phyloP scores from a whole-genome alignment of 345 rosid genomes.

The Camelina laxa region DNA sequence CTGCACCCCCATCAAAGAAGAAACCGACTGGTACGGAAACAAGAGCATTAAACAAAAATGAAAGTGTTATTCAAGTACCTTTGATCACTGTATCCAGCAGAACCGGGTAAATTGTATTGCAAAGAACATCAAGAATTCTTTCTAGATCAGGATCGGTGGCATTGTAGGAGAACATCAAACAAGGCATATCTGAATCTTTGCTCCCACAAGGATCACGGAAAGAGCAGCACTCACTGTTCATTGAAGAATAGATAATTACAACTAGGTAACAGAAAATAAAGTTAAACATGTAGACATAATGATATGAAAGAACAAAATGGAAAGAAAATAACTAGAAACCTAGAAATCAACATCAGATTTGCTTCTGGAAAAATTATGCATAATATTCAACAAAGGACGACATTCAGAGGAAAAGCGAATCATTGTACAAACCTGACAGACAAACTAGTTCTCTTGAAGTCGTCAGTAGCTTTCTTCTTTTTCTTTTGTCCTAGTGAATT shows the following conservation, averaged over 20 bases:
- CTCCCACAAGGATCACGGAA: conserved; percentile 55
- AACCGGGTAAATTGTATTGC: conserved; percentile 73
- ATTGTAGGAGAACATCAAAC: conserved; percentile 71
- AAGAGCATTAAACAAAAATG: not conserved
- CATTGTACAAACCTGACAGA: conserved; percentile 66
- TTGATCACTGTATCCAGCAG: conserved; percentile 78
- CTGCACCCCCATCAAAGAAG: conserved; percentile 6
- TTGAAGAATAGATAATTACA: conserved; percentile 37
- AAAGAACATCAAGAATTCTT: conserved; percentile 53
- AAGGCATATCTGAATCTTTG: conserved; percentile 55
- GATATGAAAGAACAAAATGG: conserved; percentile 11
- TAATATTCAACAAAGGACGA: conserved; percentile 16
- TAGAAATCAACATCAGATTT: conserved; percentile 25
- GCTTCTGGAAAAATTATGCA: not conserved
- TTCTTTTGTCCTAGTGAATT: conserved; percentile 60
- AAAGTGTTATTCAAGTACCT: conserved; percentile 55
- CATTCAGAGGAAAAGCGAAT: conserved; percentile 26
- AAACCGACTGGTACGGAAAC: conserved; percentile 1
- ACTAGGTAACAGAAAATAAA: conserved; percentile 24
- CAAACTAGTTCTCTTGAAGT: conserved; percentile 56
- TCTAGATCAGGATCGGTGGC: conserved; percentile 53
- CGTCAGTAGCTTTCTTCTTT: conserved; percentile 53
- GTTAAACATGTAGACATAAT: conserved; percentile 16
- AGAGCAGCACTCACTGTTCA: conserved; percentile 70
- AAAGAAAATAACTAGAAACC: conserved; percentile 19